phyloP scores from a whole-genome alignment of 2,329 filamentous ascomycete species.

The Neopestalotiopsis rosae region DNA sequence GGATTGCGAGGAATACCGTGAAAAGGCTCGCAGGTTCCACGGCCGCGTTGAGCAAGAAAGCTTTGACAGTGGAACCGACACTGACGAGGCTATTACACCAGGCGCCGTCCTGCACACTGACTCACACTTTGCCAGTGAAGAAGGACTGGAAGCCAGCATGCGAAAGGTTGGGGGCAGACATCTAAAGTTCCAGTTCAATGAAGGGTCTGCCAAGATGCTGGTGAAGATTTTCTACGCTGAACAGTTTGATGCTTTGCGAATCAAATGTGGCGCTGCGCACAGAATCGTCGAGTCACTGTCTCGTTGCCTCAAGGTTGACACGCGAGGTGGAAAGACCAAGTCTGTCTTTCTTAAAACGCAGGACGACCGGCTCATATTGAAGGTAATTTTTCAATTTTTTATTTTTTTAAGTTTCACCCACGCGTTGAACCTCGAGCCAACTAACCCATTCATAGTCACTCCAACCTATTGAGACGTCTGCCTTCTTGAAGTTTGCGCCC shows the following conservation, averaged over 20 bases:
- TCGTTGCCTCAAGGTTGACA: slow-evolving; percentile 96
- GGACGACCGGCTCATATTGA: slow-evolving; percentile 91
- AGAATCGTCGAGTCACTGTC: slow-evolving; percentile 95
- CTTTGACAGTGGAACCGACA: slow-evolving; percentile 25
- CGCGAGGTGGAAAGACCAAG: slow-evolving; percentile 96
- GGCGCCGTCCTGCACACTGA: slow-evolving; percentile 30
- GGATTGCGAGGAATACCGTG: slow-evolving; percentile 84
- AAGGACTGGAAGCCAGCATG: slow-evolving; percentile 83
- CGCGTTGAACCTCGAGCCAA: slow-evolving; percentile 1
- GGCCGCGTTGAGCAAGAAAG: slow-evolving; percentile 27
- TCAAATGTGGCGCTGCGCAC: slow-evolving; percentile 91
- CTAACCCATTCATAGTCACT: slow-evolving; percentile 64
- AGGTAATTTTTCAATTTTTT: slow-evolving; percentile 53
- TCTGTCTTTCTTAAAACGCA: slow-evolving; percentile 96
- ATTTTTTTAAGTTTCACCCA: slow-evolving; percentile 51
- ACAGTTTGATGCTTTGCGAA: slow-evolving; percentile 92
- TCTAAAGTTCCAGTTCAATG: slow-evolving; percentile 93
- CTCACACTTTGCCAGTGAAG: slow-evolving; percentile 52
- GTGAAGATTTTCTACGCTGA: slow-evolving; percentile 99
- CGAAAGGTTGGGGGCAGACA: slow-evolving; percentile 87
- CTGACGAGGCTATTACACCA: slow-evolving; percentile 38
- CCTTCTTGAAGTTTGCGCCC: slow-evolving; percentile 93
- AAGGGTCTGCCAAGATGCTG: slow-evolving; percentile 91
- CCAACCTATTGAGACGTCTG: slow-evolving; percentile 88
- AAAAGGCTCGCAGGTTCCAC: slow-evolving; percentile 66